These are phyloP conservation scores for Arachis stenosperma DNA, from an alignment of 306 rosid genomes.

Conservation along the genomic window DNA sequence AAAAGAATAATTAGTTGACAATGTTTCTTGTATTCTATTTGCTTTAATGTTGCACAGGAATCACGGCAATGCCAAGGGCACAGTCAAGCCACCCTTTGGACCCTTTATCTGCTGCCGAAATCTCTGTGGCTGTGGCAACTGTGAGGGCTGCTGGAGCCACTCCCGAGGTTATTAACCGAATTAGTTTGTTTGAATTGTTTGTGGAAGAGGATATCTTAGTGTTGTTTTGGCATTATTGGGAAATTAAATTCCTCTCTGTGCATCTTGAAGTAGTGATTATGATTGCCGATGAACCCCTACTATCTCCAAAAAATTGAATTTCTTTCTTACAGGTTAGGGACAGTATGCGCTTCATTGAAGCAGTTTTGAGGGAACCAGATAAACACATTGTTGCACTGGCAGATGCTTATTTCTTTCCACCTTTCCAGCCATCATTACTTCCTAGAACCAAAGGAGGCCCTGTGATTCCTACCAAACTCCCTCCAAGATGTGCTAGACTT, in stretches of 20 bases:
- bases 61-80: constrained; percentile 67
- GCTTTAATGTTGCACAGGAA: constrained; percentile 47
- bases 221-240: background rate
- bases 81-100: constrained; percentile 92
- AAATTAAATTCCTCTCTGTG: constrained; percentile 5
- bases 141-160: constrained; percentile 96
- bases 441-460: constrained; percentile 88
- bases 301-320: background rate
- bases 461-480: constrained; percentile 77
- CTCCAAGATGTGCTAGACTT: constrained; percentile 89
- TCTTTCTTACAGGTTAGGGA: constrained; percentile 74
- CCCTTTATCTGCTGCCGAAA: constrained; percentile 85
- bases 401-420: constrained; percentile 92
- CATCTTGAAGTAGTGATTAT: constrained; percentile 25
- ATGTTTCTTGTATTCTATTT: constrained; percentile 15
- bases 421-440: constrained; percentile 90
- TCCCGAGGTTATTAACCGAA: constrained; percentile 67
- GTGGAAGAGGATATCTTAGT: background rate
- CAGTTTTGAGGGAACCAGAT: constrained; percentile 78
- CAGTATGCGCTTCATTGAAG: constrained; percentile 89
- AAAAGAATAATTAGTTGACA: background rate
- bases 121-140: constrained; percentile 85
- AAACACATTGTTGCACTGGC: constrained; percentile 89
- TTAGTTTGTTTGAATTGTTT: background rate
- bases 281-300: constrained; percentile 28